A percentile compares a stretch with the other conserved stretches of the same genome.
phyloP scores from a whole-genome alignment of 2,329 filamentous ascomycete species.

The Aureobasidium sp. region DNA sequence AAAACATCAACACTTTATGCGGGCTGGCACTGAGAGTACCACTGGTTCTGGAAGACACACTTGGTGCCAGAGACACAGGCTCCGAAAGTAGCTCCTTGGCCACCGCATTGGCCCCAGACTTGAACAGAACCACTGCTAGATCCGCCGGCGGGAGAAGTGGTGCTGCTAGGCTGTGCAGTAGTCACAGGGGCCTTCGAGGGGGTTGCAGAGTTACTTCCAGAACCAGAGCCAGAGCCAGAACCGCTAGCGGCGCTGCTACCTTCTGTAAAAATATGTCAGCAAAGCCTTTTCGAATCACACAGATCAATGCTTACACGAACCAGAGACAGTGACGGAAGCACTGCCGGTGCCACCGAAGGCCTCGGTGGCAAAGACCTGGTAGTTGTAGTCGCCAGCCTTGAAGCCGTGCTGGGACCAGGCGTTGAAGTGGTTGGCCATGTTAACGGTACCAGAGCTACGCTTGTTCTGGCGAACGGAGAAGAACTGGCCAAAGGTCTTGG shows the following conservation, averaged over 20 bases:
- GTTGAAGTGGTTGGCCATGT: slow-evolving; percentile 45
- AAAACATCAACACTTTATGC: not conserved
- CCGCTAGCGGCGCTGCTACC: not conserved
- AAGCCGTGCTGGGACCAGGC: slow-evolving; percentile 46
- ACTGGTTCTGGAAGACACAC: not conserved
- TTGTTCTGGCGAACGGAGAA: slow-evolving; percentile 46
- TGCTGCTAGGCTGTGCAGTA: not conserved
- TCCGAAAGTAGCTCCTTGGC: not conserved
- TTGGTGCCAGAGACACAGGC: not conserved
- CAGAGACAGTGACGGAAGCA: slow-evolving; percentile 9
- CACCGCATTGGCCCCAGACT: not conserved
- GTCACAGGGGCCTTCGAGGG: not conserved
- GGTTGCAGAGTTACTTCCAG: not conserved
- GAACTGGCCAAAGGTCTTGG: slow-evolving; percentile 48
- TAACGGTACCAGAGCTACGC: slow-evolving; percentile 45
- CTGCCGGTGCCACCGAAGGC: slow-evolving; percentile 35
- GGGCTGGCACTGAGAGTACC: not conserved
- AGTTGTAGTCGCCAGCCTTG: slow-evolving; percentile 43
- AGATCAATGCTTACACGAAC: not conserved
- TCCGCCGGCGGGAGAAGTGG: not conserved
- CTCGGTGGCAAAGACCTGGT: slow-evolving; percentile 45
- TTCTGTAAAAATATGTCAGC: not conserved
- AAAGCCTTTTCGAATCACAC: not conserved
- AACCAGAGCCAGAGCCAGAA: not conserved
- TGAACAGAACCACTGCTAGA: not conserved